Evolutionary conservation across 768 basidiomycete species (phyloP), one percentile per base, ranked within the genome.

Genomic region (Tylopilus cervinicoccineus): DNA sequence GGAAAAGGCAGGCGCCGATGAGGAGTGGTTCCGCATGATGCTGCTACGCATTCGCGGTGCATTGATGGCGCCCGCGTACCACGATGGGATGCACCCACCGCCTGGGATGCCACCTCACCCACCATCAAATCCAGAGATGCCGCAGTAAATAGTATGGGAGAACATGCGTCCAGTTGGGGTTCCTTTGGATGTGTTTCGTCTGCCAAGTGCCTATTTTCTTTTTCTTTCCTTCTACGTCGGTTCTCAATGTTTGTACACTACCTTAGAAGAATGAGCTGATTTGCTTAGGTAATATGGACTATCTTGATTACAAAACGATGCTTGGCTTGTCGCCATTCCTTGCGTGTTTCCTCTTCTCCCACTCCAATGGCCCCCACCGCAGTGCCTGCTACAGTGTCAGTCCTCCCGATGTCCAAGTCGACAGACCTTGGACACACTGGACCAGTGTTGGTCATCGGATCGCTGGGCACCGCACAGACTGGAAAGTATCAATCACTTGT

Each of bases 1-100:
- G 61, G 87, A 92, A 63, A 90, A 89, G 68, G 80, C 81, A 17
- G 85, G 84, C 26, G 84, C 78, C 3, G 87, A 88, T 43, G 81
- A 80, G 38, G 89, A 92, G 53, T 93, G 89, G 89, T 93, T 83
- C 58, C 72, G 84, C 53, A 84, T 87, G 79, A 91, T 92, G 88
- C 62, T 90, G 9, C 75, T 87, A 60, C 80, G 86, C n/a, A 81
- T 91, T 36, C 75, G 89, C 46, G 76, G 75, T 37, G 84, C 84
- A 16, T 72, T 90, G 53, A 80, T 89, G 79, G 79, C 72, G 4
- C 65, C 69, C 43, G 64, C 70, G 1, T 66, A 66, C 27, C 65
- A 54, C 34, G 69, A 72, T 27, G 71, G 65, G 17, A 65, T 70
- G 65, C 71, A 64, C 41, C 68, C 68, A 10, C 65, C 68, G 1